phyloP scores from a whole-genome alignment of 441 rosid genomes.

The Populus hybrid region DNA sequence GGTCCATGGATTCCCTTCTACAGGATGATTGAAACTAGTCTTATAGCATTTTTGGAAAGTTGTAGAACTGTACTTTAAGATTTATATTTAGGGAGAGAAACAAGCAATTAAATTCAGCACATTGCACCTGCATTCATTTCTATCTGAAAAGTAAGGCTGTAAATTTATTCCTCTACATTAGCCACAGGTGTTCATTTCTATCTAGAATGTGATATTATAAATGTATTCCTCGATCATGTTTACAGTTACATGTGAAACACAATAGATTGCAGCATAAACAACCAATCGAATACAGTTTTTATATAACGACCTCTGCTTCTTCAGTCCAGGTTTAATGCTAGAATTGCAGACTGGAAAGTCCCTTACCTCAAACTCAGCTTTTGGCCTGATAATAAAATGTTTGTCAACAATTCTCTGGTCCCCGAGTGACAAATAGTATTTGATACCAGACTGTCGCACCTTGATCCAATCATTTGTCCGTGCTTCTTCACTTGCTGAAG shows the following conservation, averaged over 20 bases:
- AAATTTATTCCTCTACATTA: neutral
- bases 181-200: neutral
- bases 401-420: constrained; percentile 99
- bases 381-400: constrained; percentile 93
- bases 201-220: neutral
- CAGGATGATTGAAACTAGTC: neutral
- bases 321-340: neutral
- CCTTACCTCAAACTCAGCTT: constrained; percentile 99
- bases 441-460: constrained; percentile 98
- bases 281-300: neutral
- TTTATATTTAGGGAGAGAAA: neutral
- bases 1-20: neutral
- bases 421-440: constrained; percentile 94
- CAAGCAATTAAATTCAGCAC: neutral
- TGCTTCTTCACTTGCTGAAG: constrained; percentile 95
- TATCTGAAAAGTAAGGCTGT: neutral
- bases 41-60: neutral
- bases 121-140: neutral
- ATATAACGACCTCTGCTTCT: neutral
- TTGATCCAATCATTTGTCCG: constrained; percentile 96
- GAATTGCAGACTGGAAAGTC: neutral
- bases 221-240: neutral
- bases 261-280: neutral
- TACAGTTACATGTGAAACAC: neutral
- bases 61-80: neutral